Evolutionary conservation across 192 early-diverging fungal genomes (phyloP).

Genomic region (Nowakowskiella sp.): DNA sequence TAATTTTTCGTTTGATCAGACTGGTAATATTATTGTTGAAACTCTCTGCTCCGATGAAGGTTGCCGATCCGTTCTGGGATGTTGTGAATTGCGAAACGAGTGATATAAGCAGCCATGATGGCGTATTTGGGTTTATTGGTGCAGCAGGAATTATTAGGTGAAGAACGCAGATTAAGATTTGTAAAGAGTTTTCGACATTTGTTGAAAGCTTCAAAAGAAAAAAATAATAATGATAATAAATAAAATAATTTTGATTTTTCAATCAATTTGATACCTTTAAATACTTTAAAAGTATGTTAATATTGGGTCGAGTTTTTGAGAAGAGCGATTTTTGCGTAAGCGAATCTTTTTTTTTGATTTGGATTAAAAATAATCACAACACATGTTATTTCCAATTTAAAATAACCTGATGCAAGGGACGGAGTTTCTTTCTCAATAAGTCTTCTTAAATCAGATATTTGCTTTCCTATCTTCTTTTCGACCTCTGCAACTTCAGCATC

Average conservation of each 20-base stretch:
- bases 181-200: constrained; percentile 36
- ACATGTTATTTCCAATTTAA: constrained; percentile 2
- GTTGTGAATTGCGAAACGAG: constrained; percentile 25
- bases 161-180: constrained; percentile 24
- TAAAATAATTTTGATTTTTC: neutral
- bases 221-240: neutral
- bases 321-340: constrained; percentile 35
- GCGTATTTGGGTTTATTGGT: constrained; percentile 8
- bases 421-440: constrained; percentile 44
- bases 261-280: constrained; percentile 22
- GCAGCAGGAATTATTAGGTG: constrained; percentile 11
- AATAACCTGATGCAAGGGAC: constrained; percentile 13
- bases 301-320: constrained; percentile 23
- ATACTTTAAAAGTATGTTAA: constrained; percentile 33
- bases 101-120: neutral
- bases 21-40: no score
- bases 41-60: no score
- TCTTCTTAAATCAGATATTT: constrained; percentile 28
- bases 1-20: no score
- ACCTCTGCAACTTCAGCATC: neutral
- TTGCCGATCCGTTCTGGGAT: no score
- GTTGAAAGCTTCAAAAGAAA: constrained; percentile 21
- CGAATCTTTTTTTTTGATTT: constrained; percentile 22
- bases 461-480: neutral
- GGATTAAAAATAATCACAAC: neutral